A percentile compares a stretch with the other conserved stretches of the same genome.
Conservation (phyloP, 768 basidiomycete genomes). For the Lactarius quietus region DNA sequence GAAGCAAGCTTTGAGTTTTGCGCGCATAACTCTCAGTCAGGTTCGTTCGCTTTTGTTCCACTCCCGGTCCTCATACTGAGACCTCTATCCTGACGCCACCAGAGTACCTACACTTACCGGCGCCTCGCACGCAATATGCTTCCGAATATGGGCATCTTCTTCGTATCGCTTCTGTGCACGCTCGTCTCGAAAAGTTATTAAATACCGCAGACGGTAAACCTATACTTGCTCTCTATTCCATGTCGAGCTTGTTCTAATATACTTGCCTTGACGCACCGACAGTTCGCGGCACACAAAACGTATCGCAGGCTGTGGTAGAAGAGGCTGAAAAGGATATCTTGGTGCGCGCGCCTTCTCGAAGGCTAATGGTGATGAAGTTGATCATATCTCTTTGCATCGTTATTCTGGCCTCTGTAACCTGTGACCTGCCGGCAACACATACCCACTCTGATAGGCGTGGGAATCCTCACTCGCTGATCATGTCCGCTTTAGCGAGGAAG, state of each 20-base stretch:
- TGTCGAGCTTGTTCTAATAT: constrained; percentile 1
- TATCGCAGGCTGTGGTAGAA: constrained; percentile 11
- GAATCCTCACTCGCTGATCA: constrained; percentile 61
- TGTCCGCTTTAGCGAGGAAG: constrained; percentile 68
- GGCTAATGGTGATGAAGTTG: background rate
- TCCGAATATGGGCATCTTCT: constrained; percentile 78
- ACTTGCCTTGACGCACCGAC: background rate
- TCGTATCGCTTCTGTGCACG: constrained; percentile 62
- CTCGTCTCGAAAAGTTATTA: constrained; percentile 54
- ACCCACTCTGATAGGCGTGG: constrained; percentile 51
- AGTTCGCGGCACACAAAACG: constrained; percentile 4
- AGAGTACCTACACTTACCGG: constrained; percentile 69
- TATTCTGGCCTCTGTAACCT: background rate
- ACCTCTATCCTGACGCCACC: constrained; percentile 14
- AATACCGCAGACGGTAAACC: constrained; percentile 43
- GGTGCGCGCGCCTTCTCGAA: constrained; percentile 14
- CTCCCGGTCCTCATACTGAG: background rate
- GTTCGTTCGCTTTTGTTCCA: constrained; percentile 15
- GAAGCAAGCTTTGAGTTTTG: constrained; percentile 75
- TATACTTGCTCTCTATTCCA: constrained; percentile 5
- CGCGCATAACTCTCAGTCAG: constrained; percentile 21
- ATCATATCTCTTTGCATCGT: background rate
- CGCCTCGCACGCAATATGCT: constrained; percentile 55
- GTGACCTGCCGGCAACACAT: background rate
- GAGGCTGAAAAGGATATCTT: constrained; percentile 21